A percentile compares a stretch with the other conserved stretches of the same genome.
Conservation (phyloP, 208 protist species). For the Hexamita inflata region DNA sequence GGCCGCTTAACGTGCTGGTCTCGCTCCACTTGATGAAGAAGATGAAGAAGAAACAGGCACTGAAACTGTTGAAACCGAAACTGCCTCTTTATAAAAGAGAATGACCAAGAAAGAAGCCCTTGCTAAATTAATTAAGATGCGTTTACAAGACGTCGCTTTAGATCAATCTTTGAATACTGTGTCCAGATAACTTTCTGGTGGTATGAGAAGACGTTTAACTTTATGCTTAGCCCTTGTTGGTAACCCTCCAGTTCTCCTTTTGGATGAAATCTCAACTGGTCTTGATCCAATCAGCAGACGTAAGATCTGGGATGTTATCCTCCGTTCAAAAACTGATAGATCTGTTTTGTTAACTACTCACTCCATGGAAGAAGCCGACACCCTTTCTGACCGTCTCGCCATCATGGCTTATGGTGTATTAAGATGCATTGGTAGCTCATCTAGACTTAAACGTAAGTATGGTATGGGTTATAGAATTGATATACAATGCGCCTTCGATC, state of each 20-base stretch:
- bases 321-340: neutral
- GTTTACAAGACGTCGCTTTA: constrained; percentile 15
- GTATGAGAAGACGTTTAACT: constrained; percentile 32
- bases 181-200: constrained; percentile 17
- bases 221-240: constrained; percentile 27
- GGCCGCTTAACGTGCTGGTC: neutral
- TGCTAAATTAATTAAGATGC: neutral
- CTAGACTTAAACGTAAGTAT: neutral
- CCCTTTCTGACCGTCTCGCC: neutral
- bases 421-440: neutral
- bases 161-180: neutral
- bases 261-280: constrained; percentile 35
- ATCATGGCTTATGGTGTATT: constrained; percentile 20
- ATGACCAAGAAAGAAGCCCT: neutral
- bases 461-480: constrained; percentile 27
- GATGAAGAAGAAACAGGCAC: neutral
- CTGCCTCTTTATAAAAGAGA: neutral
- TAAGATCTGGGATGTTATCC: constrained; percentile 28
- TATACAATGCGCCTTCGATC: neutral
- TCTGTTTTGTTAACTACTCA: constrained; percentile 31
- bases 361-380: constrained; percentile 29
- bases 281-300: constrained; percentile 13
- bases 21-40: too few species aligned
- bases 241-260: constrained; percentile 23
- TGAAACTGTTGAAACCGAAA: neutral